Conservation (phyloP, 129 eudicot species). For the Flaveria sonorensis region DNA sequence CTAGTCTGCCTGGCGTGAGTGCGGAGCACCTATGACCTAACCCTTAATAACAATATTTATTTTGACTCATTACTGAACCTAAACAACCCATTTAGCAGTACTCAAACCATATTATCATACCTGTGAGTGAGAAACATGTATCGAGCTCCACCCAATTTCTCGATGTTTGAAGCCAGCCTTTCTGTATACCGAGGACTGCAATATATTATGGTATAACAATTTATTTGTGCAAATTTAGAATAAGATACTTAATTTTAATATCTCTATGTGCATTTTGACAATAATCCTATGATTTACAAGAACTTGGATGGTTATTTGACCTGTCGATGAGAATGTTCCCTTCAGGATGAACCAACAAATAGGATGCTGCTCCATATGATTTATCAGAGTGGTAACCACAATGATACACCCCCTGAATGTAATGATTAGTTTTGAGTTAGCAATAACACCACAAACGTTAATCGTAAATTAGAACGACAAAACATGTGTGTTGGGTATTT, state of each 20-base stretch:
- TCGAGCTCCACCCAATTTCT: constrained; percentile 71
- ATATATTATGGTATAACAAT: constrained; percentile 14
- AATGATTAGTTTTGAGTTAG: constrained; percentile 9
- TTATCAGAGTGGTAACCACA: constrained; percentile 82
- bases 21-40: neutral
- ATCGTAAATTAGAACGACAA: constrained; percentile 2
- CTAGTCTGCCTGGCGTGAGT: neutral
- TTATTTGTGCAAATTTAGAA: neutral
- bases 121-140: constrained; percentile 83
- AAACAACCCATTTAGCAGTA: neutral
- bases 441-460: constrained; percentile 7
- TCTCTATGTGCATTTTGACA: neutral
- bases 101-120: constrained; percentile 37
- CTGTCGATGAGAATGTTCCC: constrained; percentile 81
- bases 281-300: neutral
- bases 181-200: constrained; percentile 74
- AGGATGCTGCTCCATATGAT: constrained; percentile 75
- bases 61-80: neutral
- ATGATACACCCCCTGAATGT: constrained; percentile 65
- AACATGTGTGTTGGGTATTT: neutral
- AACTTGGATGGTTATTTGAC: constrained; percentile 29
- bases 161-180: constrained; percentile 51
- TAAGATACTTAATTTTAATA: neutral
- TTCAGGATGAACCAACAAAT: constrained; percentile 64
- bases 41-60: neutral